Evolutionary conservation across 495 filamentous ascomycete genomes (phyloP), one percentile per base, ranked within the genome.

Genomic region (Podospora bellae-mahoneyi): DNA sequence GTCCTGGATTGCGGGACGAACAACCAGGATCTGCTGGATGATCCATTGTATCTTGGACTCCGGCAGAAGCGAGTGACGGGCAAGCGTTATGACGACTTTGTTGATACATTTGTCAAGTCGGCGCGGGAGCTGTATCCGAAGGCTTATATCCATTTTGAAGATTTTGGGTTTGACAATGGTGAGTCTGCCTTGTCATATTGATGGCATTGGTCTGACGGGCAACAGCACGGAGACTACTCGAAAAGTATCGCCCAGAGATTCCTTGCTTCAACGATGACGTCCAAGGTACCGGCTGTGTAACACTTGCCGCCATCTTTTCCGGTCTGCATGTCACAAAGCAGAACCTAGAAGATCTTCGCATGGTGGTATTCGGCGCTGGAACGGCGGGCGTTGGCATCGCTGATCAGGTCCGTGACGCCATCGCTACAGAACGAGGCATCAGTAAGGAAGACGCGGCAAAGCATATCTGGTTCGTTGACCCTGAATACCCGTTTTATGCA

Each of bases 191-290:
- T 4, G 6, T 4, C 26, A 1, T 18, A 5, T 10, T 10, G 44
- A 2, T 3, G 20, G 16, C 4, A 7, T n/a, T 18, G 60, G 0
- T 44, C 58, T 63, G 7, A 62, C 20, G 0, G 20, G 20, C 4
- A 3, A n/a, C 62, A 85, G 78, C 78, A 39, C 77, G 89, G 34
- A 83, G 90, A 20, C 86, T 96, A 4, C 81, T 97, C 7, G 90
- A 96, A 66, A 87, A 85, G 44, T 96, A 92, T 70, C 82, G 87
- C 5, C 80, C 87, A 0, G 68, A 89, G 23, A 87, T 96, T 5
- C 82, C 93, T 0, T 96, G 92, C 75, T 95, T 97, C 83, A 97
- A 96, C 68, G 93, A 96, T 64, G 93, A 97, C 77, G 89, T 97
- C 1, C 93, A 97, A 75, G 93, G 93, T 2, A 97, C 93, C 1